Conservation (phyloP, 2,329 filamentous ascomycete genomes). For the Arthrobotrys iridis region DNA sequence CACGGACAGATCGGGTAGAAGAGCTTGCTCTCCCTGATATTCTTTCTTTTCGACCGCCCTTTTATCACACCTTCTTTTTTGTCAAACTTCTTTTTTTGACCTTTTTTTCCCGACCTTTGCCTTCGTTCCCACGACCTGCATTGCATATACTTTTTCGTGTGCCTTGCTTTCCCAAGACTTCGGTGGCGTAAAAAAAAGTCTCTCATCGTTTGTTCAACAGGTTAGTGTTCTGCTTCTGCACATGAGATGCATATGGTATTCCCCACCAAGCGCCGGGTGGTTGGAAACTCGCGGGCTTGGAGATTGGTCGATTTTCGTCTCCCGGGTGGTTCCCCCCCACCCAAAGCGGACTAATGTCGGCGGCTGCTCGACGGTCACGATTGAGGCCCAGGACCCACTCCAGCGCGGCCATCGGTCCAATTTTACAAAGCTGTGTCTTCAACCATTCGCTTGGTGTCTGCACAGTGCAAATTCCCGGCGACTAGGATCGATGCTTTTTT, state of each 20-base stretch:
- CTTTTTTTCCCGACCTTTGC: slow-evolving; percentile 39
- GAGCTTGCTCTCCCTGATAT: slow-evolving; percentile 55
- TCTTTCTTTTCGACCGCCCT: slow-evolving; percentile 53
- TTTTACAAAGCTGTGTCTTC: slow-evolving; percentile 15
- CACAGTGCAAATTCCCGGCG: slow-evolving; percentile 38
- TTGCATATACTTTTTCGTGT: slow-evolving; percentile 1
- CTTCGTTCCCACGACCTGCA: slow-evolving; percentile 4
- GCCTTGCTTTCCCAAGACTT: slow-evolving; percentile 11
- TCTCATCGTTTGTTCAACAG: slow-evolving; percentile 35
- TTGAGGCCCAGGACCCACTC: slow-evolving; percentile 26
- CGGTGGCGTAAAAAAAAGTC: slow-evolving; percentile 22
- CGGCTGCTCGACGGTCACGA: slow-evolving; percentile 48
- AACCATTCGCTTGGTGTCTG: slow-evolving; percentile 35
- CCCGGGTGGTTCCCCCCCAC: slow-evolving; percentile 10
- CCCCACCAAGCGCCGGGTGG: slow-evolving; percentile 44
- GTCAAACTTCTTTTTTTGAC: slow-evolving; percentile 48
- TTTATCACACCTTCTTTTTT: slow-evolving; percentile 27
- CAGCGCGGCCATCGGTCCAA: slow-evolving; percentile 21
- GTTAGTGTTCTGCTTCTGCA: slow-evolving; percentile 37
- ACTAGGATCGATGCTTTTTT: slow-evolving; percentile 31
- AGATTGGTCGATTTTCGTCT: slow-evolving; percentile 3
- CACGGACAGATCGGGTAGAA: slow-evolving; percentile 53
- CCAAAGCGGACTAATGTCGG: slow-evolving; percentile 45
- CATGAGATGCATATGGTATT: slow-evolving; percentile 13
- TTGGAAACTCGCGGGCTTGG: slow-evolving; percentile 21